Evolutionary conservation across 2,329 filamentous ascomycete genomes (phyloP).

Genomic region (Stachybotrys echinatus): DNA sequence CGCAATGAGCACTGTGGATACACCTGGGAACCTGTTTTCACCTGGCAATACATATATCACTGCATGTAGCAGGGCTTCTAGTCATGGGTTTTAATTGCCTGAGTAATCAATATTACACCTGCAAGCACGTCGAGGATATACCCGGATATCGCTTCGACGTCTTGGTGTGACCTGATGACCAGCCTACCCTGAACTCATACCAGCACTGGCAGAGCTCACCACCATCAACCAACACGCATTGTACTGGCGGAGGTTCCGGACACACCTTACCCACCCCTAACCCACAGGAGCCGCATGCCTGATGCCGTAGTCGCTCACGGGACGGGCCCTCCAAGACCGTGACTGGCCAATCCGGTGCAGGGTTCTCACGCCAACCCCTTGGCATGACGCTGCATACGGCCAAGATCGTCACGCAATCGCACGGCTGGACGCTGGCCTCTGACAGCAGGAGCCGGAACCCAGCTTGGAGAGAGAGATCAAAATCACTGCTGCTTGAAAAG

Average conservation of each 20-base stretch:
- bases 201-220: no score
- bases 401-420: not conserved
- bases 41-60: no score
- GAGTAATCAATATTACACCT: no score
- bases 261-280: not conserved
- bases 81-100: no score
- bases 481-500: not conserved
- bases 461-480: not conserved
- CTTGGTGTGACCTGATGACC: no score
- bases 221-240: no score
- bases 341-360: not conserved
- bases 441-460: not conserved
- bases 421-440: not conserved
- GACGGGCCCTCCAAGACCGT: not conserved
- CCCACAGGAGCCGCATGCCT: not conserved
- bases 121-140: no score
- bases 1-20: no score
- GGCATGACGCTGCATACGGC: not conserved
- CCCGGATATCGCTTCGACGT: no score
- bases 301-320: not conserved
- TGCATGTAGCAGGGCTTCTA: no score
- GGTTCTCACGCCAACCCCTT: not conserved
- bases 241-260: not conserved
- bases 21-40: no score
- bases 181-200: no score